Conservation (phyloP, 305 asterid genomes). For the Nicotiana rustica region DNA sequence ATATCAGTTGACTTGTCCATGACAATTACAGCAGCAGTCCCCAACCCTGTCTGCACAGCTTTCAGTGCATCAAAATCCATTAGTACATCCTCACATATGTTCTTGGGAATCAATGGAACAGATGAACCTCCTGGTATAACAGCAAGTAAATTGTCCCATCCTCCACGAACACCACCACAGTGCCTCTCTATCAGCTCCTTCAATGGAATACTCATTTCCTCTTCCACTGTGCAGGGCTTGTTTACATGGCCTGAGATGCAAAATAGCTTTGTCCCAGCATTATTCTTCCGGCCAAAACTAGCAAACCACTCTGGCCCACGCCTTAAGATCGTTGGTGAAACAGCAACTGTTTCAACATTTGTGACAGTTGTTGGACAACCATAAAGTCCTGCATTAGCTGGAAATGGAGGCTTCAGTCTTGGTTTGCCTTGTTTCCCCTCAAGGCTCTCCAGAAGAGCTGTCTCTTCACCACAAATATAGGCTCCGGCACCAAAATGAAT, state of each 20-base stretch:
- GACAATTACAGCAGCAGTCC: conserved; percentile 94
- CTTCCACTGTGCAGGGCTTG: conserved; percentile 97
- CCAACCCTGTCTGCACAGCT: conserved; percentile 91
- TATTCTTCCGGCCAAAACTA: conserved; percentile 91
- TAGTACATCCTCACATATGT: conserved; percentile 82
- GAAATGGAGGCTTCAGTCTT: conserved; percentile 95
- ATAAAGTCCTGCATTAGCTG: conserved; percentile 89
- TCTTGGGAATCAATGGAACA: conserved; percentile 80
- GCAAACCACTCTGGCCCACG: conserved; percentile 98
- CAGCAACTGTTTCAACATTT: conserved; percentile 91
- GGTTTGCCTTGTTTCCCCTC: conserved; percentile 98
- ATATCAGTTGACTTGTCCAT: conserved; percentile 95
- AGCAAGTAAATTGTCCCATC: conserved; percentile 94
- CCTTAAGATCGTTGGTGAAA: conserved; percentile 90
- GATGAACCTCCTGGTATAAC: conserved; percentile 94
- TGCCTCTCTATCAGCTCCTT: conserved; percentile 90
- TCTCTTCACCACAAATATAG: conserved; percentile 95
- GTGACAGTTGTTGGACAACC: conserved; percentile 97
- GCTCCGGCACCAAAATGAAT: conserved; percentile 97
- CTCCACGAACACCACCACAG: conserved; percentile 96
- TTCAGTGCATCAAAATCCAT: conserved; percentile 97
- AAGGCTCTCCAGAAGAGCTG: conserved; percentile 93
- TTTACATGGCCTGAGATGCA: conserved; percentile 93
- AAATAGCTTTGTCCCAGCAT: conserved; percentile 84
- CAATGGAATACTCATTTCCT: conserved; percentile 92